Evolutionary conservation across 208 protist genomes (phyloP).

Genomic region (Crithidia acanthocephali): DNA sequence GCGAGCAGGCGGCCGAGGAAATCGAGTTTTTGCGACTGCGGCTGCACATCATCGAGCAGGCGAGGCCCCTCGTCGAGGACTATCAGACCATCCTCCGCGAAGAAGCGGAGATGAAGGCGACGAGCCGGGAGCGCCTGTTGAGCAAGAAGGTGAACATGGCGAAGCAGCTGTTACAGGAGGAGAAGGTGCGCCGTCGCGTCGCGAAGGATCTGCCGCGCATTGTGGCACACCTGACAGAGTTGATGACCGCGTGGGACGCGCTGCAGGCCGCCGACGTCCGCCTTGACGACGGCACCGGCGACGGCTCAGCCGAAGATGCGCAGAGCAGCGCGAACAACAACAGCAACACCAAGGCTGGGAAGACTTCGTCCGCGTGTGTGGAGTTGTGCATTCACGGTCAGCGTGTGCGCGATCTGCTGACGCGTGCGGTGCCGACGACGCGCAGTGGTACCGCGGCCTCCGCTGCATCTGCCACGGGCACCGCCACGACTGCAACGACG

Average conservation of each 20-base stretch:
- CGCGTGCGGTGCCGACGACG: neutral
- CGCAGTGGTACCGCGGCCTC: neutral
- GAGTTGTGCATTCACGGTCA: conserved; percentile 34
- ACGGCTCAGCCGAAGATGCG: neutral
- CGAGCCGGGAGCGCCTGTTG: conserved; percentile 71
- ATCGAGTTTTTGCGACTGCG: conserved; percentile 37
- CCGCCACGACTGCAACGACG: neutral
- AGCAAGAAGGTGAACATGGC: conserved; percentile 88
- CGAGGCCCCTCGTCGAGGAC: conserved; percentile 42
- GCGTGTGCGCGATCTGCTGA: conserved; percentile 33
- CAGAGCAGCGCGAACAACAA: neutral
- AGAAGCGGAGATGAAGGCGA: conserved; percentile 51
- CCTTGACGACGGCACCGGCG: conserved; percentile 11
- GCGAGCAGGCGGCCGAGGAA: conserved; percentile 33
- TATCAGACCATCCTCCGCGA: conserved; percentile 49
- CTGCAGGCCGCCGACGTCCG: conserved; percentile 29
- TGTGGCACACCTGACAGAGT: conserved; percentile 43
- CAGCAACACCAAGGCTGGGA: neutral
- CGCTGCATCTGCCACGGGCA: neutral
- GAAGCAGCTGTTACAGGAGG: conserved; percentile 80
- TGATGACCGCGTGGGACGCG: conserved; percentile 51
- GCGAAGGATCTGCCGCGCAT: conserved; percentile 68
- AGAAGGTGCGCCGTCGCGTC: conserved; percentile 62
- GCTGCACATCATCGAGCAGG: conserved; percentile 47
- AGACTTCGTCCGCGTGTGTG: neutral